A percentile compares a stretch with the other conserved stretches of the same genome.
Evolutionary conservation across 352 stramenopile species (phyloP).

Genomic region (Blastocystis hominis): DNA sequence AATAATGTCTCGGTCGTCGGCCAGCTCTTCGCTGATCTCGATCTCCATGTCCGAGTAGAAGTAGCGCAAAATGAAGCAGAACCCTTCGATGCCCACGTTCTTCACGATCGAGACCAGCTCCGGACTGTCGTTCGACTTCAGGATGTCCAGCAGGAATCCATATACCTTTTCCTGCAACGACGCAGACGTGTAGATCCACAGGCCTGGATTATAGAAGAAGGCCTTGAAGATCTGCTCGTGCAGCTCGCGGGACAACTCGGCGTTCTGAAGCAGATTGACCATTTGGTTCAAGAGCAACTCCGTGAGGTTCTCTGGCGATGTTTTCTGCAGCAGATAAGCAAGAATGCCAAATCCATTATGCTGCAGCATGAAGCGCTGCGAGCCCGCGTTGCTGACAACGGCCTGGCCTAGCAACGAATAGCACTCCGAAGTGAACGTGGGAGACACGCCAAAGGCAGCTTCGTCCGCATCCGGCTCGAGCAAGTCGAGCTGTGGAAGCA

Average conservation of each 20-base stretch:
- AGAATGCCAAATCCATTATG: slow-evolving; percentile 38
- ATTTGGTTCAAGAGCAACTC: neutral
- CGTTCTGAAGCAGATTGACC: neutral
- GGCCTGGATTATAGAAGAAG: neutral
- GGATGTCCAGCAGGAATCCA: neutral
- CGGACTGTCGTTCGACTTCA: slow-evolving; percentile 10
- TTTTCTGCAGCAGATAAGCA: slow-evolving; percentile 28
- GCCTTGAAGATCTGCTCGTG: slow-evolving; percentile 33
- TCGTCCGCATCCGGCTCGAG: neutral
- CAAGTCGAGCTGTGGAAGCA: slow-evolving; percentile 39
- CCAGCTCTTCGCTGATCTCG: slow-evolving; percentile 18
- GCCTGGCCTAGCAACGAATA: neutral
- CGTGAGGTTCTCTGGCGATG: neutral
- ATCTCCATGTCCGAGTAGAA: neutral
- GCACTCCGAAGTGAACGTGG: neutral
- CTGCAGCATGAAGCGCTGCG: slow-evolving; percentile 16
- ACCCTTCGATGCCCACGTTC: neutral
- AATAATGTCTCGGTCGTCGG: neutral
- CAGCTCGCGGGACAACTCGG: neutral
- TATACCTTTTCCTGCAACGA: slow-evolving; percentile 2
- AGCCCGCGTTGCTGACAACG: neutral
- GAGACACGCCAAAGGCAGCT: neutral
- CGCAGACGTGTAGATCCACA: slow-evolving; percentile 18
- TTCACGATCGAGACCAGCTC: neutral
- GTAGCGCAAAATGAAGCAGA: slow-evolving; percentile 24